These are phyloP conservation scores for Neonectria neomacrospora DNA, from an alignment of 2,329 filamentous ascomycete genomes.

Conservation along the genomic window DNA sequence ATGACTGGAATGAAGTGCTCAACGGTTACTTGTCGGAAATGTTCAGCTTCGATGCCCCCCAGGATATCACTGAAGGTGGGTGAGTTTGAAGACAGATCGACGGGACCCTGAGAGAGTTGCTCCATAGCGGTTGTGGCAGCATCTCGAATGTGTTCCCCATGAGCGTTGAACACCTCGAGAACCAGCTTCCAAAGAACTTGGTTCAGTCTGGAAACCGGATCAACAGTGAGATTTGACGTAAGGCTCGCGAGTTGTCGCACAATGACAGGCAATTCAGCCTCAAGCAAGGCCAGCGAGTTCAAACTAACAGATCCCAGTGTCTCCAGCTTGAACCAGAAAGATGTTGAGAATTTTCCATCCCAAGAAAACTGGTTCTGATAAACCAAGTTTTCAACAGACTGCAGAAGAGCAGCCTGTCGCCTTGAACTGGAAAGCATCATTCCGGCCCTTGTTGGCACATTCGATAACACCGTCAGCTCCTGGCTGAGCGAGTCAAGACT, in stretches of 20 bases:
- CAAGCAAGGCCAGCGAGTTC: slow-evolving; percentile 70
- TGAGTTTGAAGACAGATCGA: slow-evolving; percentile 11
- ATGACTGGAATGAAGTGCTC: slow-evolving; percentile 60
- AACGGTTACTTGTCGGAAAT: slow-evolving; percentile 53
- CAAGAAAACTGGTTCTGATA: slow-evolving; percentile 52
- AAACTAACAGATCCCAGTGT: slow-evolving; percentile 64
- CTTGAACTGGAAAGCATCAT: slow-evolving; percentile 49
- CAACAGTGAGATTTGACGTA: slow-evolving; percentile 59
- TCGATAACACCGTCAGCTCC: slow-evolving; percentile 63
- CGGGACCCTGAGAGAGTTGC: slow-evolving; percentile 29
- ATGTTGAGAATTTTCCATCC: slow-evolving; percentile 54
- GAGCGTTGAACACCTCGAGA: slow-evolving; percentile 54
- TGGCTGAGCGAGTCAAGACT: slow-evolving; percentile 29
- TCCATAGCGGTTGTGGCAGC: slow-evolving; percentile 44
- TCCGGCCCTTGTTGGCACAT: slow-evolving; percentile 49
- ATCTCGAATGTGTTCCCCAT: slow-evolving; percentile 48
- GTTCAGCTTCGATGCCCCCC: slow-evolving; percentile 44
- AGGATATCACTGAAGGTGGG: slow-evolving; percentile 39
- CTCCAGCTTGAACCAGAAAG: slow-evolving; percentile 66
- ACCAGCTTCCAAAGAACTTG: slow-evolving; percentile 60
- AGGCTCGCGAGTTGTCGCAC: slow-evolving; percentile 65
- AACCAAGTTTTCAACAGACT: slow-evolving; percentile 61
- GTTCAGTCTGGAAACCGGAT: slow-evolving; percentile 62
- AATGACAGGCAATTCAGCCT: slow-evolving; percentile 71
- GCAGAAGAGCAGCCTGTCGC: slow-evolving; percentile 54